Conservation (phyloP, 1,284 basidiomycete genomes). For the Mycena citricolor region DNA sequence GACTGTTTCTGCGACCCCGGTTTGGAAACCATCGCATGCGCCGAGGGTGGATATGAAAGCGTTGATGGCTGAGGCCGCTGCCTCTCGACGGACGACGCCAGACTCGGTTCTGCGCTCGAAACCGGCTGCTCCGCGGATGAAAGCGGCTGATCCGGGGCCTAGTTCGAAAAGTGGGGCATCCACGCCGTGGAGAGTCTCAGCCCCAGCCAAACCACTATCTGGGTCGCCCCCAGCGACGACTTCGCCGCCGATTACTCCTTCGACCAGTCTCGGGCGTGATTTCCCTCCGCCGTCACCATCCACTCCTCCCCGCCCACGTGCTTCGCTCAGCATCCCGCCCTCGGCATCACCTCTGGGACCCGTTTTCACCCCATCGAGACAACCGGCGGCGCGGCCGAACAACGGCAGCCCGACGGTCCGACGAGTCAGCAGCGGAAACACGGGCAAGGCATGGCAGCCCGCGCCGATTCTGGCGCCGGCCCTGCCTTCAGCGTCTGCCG, state of each 20-base stretch:
- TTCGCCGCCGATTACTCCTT: constrained; percentile 16
- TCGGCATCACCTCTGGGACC: constrained; percentile 48
- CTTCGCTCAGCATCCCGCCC: constrained; percentile 16
- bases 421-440: no score
- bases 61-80: constrained; percentile 84
- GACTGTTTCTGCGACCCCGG: constrained; percentile 26
- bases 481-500: constrained; percentile 36
- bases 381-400: constrained; percentile 32
- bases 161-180: neutral
- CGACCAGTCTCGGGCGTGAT: constrained; percentile 15
- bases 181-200: constrained; percentile 6
- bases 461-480: constrained; percentile 40
- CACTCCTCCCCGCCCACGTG: constrained; percentile 13
- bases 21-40: constrained; percentile 42
- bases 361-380: constrained; percentile 56
- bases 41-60: constrained; percentile 79
- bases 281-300: constrained; percentile 20
- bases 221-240: constrained; percentile 2
- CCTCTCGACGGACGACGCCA: neutral
- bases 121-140: neutral
- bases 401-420: no score
- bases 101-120: neutral
- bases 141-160: neutral
- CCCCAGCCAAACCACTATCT: constrained; percentile 6
- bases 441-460: no score